Conservation (phyloP, 345 rosid genomes). For the Turritis glabra region DNA sequence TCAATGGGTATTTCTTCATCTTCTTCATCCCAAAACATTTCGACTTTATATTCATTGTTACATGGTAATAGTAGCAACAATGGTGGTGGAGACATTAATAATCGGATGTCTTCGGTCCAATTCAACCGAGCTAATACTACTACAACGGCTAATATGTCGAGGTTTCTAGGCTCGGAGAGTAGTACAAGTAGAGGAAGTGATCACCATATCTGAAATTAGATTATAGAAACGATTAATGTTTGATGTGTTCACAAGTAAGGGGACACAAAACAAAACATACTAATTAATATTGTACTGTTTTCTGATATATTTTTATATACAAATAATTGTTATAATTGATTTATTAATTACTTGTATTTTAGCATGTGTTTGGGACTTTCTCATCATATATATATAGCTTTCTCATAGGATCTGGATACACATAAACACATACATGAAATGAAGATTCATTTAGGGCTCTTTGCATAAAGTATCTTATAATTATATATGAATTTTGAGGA, state of each 20-base stretch:
- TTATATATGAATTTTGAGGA: background rate
- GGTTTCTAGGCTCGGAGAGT: constrained; percentile 11
- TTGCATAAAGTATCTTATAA: background rate
- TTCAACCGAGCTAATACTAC: constrained; percentile 12
- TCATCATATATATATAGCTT: background rate
- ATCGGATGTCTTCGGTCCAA: constrained; percentile 25
- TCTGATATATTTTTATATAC: background rate
- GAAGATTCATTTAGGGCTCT: background rate
- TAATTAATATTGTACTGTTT: constrained; percentile 8
- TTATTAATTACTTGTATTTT: constrained; percentile 1
- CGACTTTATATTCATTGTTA: constrained; percentile 38
- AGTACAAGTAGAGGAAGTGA: constrained; percentile 28
- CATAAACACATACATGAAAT: constrained; percentile 4
- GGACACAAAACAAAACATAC: background rate
- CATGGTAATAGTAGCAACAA: constrained; percentile 30
- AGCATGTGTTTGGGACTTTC: constrained; percentile 7
- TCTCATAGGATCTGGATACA: background rate
- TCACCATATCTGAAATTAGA: constrained; percentile 22
- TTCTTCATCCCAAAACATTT: constrained; percentile 34
- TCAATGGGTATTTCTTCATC: constrained; percentile 40
- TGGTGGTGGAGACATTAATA: constrained; percentile 21
- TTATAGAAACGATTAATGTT: constrained; percentile 17
- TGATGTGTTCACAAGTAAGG: constrained; percentile 17
- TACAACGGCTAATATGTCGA: background rate
- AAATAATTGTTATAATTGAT: background rate